Evolutionary conservation across 208 protist genomes (phyloP), one percentile per base, ranked within the genome.

Genomic region (Jaenimonas drosophilae): DNA sequence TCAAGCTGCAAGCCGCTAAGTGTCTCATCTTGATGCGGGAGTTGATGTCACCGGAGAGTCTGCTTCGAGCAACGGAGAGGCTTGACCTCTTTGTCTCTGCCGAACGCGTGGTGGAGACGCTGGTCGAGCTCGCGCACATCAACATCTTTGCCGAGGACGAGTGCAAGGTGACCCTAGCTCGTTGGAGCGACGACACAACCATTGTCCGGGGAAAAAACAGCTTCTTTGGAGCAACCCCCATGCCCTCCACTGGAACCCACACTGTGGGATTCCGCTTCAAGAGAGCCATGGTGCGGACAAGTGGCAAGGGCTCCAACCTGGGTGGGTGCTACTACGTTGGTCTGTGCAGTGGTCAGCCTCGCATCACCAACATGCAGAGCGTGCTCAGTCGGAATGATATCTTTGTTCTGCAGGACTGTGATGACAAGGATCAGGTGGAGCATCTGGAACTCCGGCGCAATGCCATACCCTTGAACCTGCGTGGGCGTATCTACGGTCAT

Each of bases 321-420:
- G 87, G 87, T 17, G 82, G 87, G 2, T 87, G 82, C 63, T 94
- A 94, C 61, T 94, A 91, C 70, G 44, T 91, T 19, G 87, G 87
- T 3, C 57, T 94, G 30, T 63, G 64, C 28, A 70, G 80, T 44
- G 87, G 87, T 0, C 70, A 88, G 43, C 76, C 77, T 19, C 41
- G 33, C 5, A 74, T 88, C 16, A 47, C 59, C 1, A 85, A 73
- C 45, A 84, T 89, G 76, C 52, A 56, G 37, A 80, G 55, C 37
- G 69, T 94, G 12, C 78, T 88, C 51, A 68, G 52, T 16, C 66
- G 79, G 16, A 69, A 33, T 34, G 87, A 94, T 59, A 70, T 90
- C 6, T 94, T 76, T 37, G 75, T 91, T 4, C 55, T 94, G 28
- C 87, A 94, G 42, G 82, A 94, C 58, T 83, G 74, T 19, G 82